Conservation (phyloP, 768 basidiomycete species). For the Mrakia gelida region DNA sequence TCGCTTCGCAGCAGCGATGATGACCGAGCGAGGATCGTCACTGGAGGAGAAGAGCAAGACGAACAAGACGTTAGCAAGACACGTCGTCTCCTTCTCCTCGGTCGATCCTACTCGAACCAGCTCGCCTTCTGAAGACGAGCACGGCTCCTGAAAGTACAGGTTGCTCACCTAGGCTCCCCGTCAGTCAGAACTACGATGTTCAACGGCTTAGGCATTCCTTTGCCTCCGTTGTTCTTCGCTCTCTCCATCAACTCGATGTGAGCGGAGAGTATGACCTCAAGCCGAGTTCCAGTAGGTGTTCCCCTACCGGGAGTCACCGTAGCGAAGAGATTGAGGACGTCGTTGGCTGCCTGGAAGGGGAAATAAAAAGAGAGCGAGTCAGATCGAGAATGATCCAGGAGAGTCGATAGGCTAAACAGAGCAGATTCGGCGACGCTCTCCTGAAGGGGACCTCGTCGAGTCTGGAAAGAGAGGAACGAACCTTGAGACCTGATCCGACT, state of each 20-base stretch:
- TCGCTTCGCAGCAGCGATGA: slow-evolving; percentile 19
- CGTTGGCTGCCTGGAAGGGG: not conserved
- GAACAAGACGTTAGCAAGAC: not conserved
- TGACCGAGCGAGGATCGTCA: slow-evolving; percentile 14
- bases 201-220: slow-evolving; percentile 13
- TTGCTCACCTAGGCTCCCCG: slow-evolving; percentile 15
- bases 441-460: too few relatives aligned
- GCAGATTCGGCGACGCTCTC: too few relatives aligned
- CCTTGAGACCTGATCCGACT: not conserved
- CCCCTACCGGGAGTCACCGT: not conserved
- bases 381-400: not conserved
- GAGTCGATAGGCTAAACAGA: too few relatives aligned
- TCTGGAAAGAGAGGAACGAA: not conserved
- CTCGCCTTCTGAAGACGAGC: too few relatives aligned
- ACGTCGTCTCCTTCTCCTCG: not conserved
- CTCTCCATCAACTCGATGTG: slow-evolving; percentile 19
- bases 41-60: not conserved
- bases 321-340: slow-evolving; percentile 18
- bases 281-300: not conserved
- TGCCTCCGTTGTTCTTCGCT: slow-evolving; percentile 13
- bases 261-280: slow-evolving; percentile 18
- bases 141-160: too few relatives aligned
- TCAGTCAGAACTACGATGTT: slow-evolving; percentile 30
- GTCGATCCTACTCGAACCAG: not conserved
- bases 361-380: not conserved